Conservation (phyloP, 1,284 basidiomycete species). For the Anthracocystis setariae region DNA sequence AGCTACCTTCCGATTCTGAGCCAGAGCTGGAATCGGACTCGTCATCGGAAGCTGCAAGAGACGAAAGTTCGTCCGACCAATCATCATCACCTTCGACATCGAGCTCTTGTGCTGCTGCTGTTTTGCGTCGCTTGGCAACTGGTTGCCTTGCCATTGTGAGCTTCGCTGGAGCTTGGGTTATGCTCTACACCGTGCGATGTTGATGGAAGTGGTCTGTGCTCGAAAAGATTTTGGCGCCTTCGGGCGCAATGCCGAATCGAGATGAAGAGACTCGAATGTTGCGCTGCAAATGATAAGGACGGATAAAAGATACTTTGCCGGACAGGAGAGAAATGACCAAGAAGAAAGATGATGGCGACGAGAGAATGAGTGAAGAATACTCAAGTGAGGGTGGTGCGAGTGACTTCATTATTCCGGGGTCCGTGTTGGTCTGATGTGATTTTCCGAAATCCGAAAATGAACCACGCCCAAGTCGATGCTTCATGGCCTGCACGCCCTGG, state of each 20-base stretch:
- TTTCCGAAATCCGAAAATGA: slow-evolving; percentile 10
- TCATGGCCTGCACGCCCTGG: no score
- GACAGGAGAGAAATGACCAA: no score
- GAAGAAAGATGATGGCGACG: no score
- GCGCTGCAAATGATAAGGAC: no score
- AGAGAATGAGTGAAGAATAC: neutral
- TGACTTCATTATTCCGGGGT: slow-evolving; percentile 4
- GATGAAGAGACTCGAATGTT: no score
- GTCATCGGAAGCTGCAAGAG: slow-evolving; percentile 32
- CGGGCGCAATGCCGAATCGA: neutral
- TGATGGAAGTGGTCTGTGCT: neutral
- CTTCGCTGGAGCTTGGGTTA: neutral
- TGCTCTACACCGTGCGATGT: neutral
- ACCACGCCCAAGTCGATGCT: no score
- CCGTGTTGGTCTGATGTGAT: slow-evolving; percentile 5
- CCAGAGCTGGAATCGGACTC: slow-evolving; percentile 17
- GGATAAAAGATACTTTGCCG: no score
- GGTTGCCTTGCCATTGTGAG: slow-evolving; percentile 29
- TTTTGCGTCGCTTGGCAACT: slow-evolving; percentile 33
- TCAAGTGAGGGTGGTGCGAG: neutral
- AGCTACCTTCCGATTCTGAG: slow-evolving; percentile 12
- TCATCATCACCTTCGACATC: slow-evolving; percentile 44
- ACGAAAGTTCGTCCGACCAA: slow-evolving; percentile 46
- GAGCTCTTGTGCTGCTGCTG: slow-evolving; percentile 13
- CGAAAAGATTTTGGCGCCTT: neutral